Evolutionary conservation across 257 asterid genomes (phyloP), one percentile per base, ranked within the genome.

Genomic region (Fraxinus quadrangulata): DNA sequence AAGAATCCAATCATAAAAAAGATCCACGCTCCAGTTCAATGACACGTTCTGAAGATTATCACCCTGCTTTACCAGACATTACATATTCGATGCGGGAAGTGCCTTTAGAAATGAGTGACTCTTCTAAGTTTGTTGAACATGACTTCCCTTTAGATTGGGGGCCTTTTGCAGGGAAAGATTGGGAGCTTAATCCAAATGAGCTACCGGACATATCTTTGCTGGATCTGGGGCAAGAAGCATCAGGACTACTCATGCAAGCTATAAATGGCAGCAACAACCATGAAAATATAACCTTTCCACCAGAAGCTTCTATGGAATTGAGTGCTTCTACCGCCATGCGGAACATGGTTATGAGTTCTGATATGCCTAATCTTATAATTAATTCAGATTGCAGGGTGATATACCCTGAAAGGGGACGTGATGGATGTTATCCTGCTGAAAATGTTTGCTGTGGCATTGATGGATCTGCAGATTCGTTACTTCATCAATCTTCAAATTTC

Each of bases 91-190:
- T 81, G 76, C 82, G 86, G 42, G 92, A 88, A 70, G 87, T 83
- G 36, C 90, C 87, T 75, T 74, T 82, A 66, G 92, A 85, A 81
- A 75, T 80, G 78, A 80, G 83, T 39, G 86, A 81, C 67, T 72
- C 73, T 42, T 63, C 79, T 17, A 84, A 81, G 83, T 86, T 83
- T 81, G 86, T 82, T 68, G 97, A 87, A 74, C 85, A 83, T 16
- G 91, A 85, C 78, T 70, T 85, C 74, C 71, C 90, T 47, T 78
- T 88, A 36, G 97, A 88, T 75, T 90, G 95, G 94, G 88, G 80
- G 23, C 16, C 87, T 71, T 88, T 90, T 45, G 23, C 83, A 28
- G 90, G 80, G 42, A 91, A 79, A 78, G 95, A 93, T 79, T 94
- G 96, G 92, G 91, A 72, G 70, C 79, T 85, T 39, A 86, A 86